Evolutionary conservation across 805 yeast species (phyloP).

Genomic region (Kuraishia molischiana): DNA sequence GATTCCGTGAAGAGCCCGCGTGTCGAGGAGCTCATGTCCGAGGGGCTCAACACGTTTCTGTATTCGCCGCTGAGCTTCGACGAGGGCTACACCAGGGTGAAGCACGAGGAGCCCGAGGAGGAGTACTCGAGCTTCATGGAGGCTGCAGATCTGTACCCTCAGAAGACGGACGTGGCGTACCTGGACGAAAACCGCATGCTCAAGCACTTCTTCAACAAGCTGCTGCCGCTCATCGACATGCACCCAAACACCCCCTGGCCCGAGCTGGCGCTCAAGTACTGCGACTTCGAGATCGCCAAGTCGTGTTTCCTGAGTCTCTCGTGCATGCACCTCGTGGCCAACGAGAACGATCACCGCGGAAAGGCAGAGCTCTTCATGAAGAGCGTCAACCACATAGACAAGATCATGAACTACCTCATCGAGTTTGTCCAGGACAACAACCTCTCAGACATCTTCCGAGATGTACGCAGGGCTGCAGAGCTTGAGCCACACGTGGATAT

Average conservation of each 20-base stretch:
- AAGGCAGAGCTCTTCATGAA: constrained; percentile 30
- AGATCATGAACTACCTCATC: constrained; percentile 34
- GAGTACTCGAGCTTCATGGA: constrained; percentile 13
- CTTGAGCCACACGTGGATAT: constrained; percentile 7
- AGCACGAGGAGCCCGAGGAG: background rate
- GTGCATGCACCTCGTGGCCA: constrained; percentile 29
- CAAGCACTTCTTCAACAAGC: constrained; percentile 33
- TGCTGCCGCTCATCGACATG: constrained; percentile 34
- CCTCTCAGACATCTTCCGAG: constrained; percentile 6
- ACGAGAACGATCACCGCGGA: constrained; percentile 25
- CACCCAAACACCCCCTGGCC: constrained; percentile 44
- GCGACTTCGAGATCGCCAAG: constrained; percentile 38
- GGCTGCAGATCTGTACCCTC: constrained; percentile 8
- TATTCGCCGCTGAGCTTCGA: background rate
- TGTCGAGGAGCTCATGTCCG: background rate
- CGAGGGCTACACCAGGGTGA: background rate
- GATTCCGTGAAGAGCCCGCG: no score
- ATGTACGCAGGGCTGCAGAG: constrained; percentile 1
- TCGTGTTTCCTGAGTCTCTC: constrained; percentile 39
- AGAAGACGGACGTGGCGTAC: background rate
- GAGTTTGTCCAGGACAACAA: constrained; percentile 20
- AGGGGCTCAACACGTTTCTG: constrained; percentile 1
- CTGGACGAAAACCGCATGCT: constrained; percentile 33
- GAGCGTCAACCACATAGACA: constrained; percentile 36
- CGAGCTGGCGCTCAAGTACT: constrained; percentile 33